Conservation (phyloP, 306 rosid species). For the Cucumis sativus region DNA sequence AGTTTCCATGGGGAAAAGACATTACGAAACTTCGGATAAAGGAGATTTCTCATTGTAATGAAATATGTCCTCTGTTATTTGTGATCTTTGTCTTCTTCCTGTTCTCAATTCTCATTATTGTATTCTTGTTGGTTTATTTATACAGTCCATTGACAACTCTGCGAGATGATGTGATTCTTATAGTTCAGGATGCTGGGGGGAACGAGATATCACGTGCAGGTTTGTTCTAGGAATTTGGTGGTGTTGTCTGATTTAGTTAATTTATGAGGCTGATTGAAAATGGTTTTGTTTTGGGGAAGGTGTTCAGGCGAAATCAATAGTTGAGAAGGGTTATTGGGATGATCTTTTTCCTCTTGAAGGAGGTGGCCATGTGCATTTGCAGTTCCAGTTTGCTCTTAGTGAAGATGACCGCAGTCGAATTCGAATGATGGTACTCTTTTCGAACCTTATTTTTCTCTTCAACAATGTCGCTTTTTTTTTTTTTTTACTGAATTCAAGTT, state of each 20-base stretch:
- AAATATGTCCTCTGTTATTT: conserved; percentile 8
- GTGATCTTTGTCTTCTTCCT: background rate
- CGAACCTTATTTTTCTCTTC: background rate
- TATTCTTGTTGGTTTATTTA: background rate
- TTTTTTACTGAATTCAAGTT: background rate
- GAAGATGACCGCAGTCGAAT: conserved; percentile 66
- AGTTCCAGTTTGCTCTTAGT: conserved; percentile 56
- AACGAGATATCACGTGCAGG: conserved; percentile 57
- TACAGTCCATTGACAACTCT: conserved; percentile 71
- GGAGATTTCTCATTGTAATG: conserved; percentile 75
- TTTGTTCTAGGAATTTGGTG: conserved; percentile 14
- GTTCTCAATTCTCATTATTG: background rate
- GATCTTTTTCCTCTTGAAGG: conserved; percentile 56
- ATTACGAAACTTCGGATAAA: conserved; percentile 45
- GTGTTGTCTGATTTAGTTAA: background rate
- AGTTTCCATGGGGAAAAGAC: conserved; percentile 79
- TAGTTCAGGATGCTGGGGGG: conserved; percentile 52
- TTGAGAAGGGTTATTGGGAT: conserved; percentile 80
- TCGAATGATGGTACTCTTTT: conserved; percentile 47
- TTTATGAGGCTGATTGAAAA: conserved; percentile 9
- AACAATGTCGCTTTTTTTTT: background rate
- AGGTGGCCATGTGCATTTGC: conserved; percentile 56
- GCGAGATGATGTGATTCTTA: conserved; percentile 53
- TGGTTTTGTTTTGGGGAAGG: conserved; percentile 32
- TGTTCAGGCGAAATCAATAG: conserved; percentile 45